Percentiles rank a stretch among this genome's conserved stretches.
These are phyloP conservation scores for Coprinopsis strossmayeri DNA, from an alignment of 768 basidiomycete genomes.

Conservation along the genomic window DNA sequence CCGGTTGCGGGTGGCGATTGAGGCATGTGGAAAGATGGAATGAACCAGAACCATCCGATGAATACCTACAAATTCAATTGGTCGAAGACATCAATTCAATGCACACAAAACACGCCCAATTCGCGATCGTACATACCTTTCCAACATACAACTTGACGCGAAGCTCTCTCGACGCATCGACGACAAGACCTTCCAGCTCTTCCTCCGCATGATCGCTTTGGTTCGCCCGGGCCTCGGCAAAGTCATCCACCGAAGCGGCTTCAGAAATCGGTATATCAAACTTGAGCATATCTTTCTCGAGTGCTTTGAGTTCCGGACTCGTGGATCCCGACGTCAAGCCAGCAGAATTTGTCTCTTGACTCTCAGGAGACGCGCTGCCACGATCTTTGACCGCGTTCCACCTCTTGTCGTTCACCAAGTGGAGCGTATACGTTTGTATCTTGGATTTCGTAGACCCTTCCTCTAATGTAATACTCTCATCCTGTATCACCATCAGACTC, in stretches of 20 bases:
- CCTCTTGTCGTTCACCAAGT: slow-evolving; percentile 35
- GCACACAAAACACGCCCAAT: too few relatives aligned
- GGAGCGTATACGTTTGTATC: slow-evolving; percentile 37
- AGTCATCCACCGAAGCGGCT: slow-evolving; percentile 38
- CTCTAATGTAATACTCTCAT: slow-evolving; percentile 13
- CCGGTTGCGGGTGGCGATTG: slow-evolving; percentile 31
- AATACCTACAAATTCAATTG: too few relatives aligned
- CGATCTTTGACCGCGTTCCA: slow-evolving; percentile 34
- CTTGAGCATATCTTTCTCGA: slow-evolving; percentile 17
- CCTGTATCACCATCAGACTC: slow-evolving; percentile 19
- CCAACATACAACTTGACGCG: slow-evolving; percentile 70
- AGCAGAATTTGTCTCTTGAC: background rate
- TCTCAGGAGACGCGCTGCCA: background rate
- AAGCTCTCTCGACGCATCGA: slow-evolving; percentile 64
- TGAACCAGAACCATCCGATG: slow-evolving; percentile 84
- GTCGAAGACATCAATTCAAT: too few relatives aligned
- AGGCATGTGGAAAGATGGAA: slow-evolving; percentile 77
- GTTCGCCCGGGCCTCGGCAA: too few relatives aligned
- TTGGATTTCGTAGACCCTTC: slow-evolving; percentile 17
- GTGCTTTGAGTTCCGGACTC: slow-evolving; percentile 5
- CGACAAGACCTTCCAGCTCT: slow-evolving; percentile 37
- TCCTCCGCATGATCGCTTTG: too few relatives aligned
- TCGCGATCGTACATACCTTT: too few relatives aligned
- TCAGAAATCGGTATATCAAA: slow-evolving; percentile 31
- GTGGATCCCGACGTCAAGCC: too few relatives aligned